Evolutionary conservation across 495 filamentous ascomycete genomes (phyloP).

Genomic region (Talaromyces borbonicus): DNA sequence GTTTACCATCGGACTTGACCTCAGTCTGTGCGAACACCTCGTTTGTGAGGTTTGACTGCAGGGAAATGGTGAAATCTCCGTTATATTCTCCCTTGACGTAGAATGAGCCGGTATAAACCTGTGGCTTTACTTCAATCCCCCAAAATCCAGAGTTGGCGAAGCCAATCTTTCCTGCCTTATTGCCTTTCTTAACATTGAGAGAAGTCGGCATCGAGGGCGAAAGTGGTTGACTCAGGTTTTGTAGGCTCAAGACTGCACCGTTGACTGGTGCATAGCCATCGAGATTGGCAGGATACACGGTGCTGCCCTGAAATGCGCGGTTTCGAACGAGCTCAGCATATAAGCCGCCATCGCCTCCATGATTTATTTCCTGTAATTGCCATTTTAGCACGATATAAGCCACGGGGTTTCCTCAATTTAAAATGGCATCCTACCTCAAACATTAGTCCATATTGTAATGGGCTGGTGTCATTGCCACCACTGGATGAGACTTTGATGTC

Average conservation of each 20-base stretch:
- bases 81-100: slow-evolving; percentile 40
- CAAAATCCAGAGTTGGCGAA: slow-evolving; percentile 52
- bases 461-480: background rate
- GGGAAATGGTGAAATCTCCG: slow-evolving; percentile 9
- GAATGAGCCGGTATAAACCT: slow-evolving; percentile 47
- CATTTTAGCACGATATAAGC: slow-evolving; percentile 7
- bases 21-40: background rate
- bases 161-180: slow-evolving; percentile 34
- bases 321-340: slow-evolving; percentile 67
- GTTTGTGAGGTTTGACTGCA: background rate
- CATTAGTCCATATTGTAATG: slow-evolving; percentile 36
- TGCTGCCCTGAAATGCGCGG: slow-evolving; percentile 57
- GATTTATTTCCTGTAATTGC: slow-evolving; percentile 60
- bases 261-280: slow-evolving; percentile 47
- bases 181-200: slow-evolving; percentile 40
- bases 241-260: slow-evolving; percentile 37
- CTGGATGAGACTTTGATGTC: background rate
- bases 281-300: slow-evolving; percentile 22
- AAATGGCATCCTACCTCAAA: slow-evolving; percentile 35
- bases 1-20: background rate
- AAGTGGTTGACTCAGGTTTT: slow-evolving; percentile 29
- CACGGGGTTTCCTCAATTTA: background rate
- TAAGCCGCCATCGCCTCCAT: slow-evolving; percentile 67
- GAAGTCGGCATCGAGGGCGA: slow-evolving; percentile 49
- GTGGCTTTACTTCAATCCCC: slow-evolving; percentile 46